These are phyloP conservation scores for Micractinium sp. DNA, from an alignment of 139 green algal genomes.

Conservation along the genomic window DNA sequence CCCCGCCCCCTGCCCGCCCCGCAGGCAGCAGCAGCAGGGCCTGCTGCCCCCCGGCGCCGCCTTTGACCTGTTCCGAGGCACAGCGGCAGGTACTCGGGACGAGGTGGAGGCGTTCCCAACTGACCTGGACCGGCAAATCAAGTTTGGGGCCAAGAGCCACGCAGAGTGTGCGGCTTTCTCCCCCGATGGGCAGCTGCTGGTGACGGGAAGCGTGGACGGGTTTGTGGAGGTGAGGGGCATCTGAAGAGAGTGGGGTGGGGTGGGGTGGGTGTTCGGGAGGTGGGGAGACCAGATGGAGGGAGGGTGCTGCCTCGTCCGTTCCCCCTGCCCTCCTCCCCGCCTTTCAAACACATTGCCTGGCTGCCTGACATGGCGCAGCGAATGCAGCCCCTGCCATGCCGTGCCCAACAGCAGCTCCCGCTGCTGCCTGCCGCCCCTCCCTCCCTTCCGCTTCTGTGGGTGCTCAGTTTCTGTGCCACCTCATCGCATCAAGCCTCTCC, in stretches of 20 bases:
- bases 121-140: constrained; percentile 68
- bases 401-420: background rate
- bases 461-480: background rate
- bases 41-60: constrained; percentile 84
- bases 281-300: background rate
- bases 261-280: background rate
- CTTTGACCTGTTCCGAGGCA: constrained; percentile 94
- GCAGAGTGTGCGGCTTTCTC: constrained; percentile 88
- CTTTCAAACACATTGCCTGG: too few species aligned
- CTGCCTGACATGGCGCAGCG: too few species aligned
- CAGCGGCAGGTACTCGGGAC: constrained; percentile 74
- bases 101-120: constrained; percentile 89
- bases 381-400: background rate
- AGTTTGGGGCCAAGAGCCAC: constrained; percentile 66
- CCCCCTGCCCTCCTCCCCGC: background rate
- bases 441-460: too few species aligned
- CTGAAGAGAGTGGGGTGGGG: background rate
- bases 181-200: constrained; percentile 89
- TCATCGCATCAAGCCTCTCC: too few species aligned
- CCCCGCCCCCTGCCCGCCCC: background rate
- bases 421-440: too few species aligned
- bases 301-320: too few species aligned
- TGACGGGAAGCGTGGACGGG: constrained; percentile 92
- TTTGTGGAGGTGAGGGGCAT: constrained; percentile 88
- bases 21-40: constrained; percentile 93